Evolutionary conservation across 257 asterid species (phyloP).

Genomic region (Forsythia suspensa): DNA sequence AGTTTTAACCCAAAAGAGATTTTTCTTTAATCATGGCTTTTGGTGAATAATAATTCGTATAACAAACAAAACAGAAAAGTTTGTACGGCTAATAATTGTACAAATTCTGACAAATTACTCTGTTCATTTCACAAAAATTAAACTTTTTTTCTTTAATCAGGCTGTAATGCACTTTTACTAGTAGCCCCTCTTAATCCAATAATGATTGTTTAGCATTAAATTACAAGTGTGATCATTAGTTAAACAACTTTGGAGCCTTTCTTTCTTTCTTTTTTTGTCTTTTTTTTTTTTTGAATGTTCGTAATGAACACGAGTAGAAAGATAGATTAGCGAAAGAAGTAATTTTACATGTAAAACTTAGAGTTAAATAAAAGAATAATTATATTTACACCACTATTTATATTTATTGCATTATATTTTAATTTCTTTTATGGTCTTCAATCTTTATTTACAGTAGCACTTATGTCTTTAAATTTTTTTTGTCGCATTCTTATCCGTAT

Average conservation of each 20-base stretch:
- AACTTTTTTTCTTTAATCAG: too few relatives aligned
- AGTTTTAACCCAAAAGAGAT: slow-evolving; percentile 13
- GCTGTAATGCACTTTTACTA: slow-evolving; percentile 27
- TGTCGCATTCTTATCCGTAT: too few relatives aligned
- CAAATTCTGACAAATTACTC: neutral
- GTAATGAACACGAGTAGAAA: neutral
- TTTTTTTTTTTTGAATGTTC: neutral
- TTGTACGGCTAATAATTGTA: slow-evolving; percentile 4
- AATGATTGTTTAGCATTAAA: slow-evolving; percentile 21
- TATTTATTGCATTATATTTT: too few relatives aligned
- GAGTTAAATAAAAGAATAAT: neutral
- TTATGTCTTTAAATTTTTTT: too few relatives aligned
- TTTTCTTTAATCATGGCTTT: neutral
- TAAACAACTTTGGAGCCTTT: slow-evolving; percentile 26
- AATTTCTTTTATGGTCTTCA: too few relatives aligned
- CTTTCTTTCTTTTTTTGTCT: too few relatives aligned
- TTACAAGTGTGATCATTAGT: neutral
- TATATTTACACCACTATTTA: too few relatives aligned
- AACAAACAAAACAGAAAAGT: neutral
- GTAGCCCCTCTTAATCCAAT: slow-evolving; percentile 16
- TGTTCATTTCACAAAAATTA: slow-evolving; percentile 13
- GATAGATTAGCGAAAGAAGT: slow-evolving; percentile 4
- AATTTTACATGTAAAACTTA: neutral
- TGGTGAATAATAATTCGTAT: neutral
- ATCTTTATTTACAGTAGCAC: too few relatives aligned